These are phyloP conservation scores for Leishmania aethiopica DNA, from an alignment of 208 protist genomes.

Conservation along the genomic window DNA sequence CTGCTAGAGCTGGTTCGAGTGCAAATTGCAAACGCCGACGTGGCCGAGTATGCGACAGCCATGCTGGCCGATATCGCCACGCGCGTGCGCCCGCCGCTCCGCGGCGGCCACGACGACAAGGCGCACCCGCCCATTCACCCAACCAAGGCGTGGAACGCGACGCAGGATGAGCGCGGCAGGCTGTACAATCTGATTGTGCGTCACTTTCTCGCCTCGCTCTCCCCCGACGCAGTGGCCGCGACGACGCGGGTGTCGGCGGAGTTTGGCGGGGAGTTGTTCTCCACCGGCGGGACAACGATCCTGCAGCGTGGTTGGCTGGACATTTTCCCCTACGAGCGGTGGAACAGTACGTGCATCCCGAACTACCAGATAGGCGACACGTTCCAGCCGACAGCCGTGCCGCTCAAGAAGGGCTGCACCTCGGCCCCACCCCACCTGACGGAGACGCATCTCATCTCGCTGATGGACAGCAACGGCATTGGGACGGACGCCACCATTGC, in stretches of 20 bases:
- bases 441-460: constrained; percentile 97
- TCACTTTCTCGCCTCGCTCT: constrained; percentile 98
- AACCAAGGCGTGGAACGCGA: constrained; percentile 69
- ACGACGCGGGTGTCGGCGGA: constrained; percentile 84
- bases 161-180: constrained; percentile 50
- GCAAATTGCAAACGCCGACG: constrained; percentile 67
- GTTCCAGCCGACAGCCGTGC: constrained; percentile 88
- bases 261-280: constrained; percentile 90
- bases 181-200: constrained; percentile 97
- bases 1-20: constrained; percentile 77
- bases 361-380: constrained; percentile 88
- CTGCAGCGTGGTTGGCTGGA: constrained; percentile 95
- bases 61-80: constrained; percentile 55
- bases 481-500: constrained; percentile 99
- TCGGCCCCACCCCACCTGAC: constrained; percentile 93
- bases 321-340: constrained; percentile 91
- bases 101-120: constrained; percentile 96
- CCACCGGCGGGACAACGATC: constrained; percentile 88
- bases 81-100: constrained; percentile 92
- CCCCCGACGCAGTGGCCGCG: constrained; percentile 87
- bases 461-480: constrained; percentile 98
- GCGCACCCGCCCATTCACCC: constrained; percentile 99
- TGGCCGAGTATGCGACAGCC: constrained; percentile 55
- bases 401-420: constrained; percentile 83
- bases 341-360: constrained; percentile 92